These are phyloP conservation scores for Jaapia argillacea DNA, from an alignment of 768 basidiomycete species.

Conservation along the genomic window DNA sequence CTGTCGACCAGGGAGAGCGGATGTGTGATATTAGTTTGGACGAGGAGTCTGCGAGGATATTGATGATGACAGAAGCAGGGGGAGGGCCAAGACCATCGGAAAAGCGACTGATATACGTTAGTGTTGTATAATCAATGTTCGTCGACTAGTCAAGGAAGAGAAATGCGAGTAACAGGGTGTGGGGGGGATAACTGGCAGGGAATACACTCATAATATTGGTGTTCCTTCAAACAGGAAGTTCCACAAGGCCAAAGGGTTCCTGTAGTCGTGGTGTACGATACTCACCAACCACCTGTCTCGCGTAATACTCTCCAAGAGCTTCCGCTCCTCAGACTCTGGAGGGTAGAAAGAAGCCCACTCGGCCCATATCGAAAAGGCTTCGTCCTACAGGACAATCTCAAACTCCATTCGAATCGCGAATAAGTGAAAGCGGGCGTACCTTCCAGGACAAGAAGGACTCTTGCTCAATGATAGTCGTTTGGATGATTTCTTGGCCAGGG, in stretches of 20 bases:
- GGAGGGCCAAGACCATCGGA: no score
- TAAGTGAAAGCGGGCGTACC: constrained; percentile 33
- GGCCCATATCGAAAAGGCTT: constrained; percentile 92
- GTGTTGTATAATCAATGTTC: no score
- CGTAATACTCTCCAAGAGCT: constrained; percentile 61
- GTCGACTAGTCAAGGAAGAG: no score
- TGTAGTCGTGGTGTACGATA: constrained; percentile 91
- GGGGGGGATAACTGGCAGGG: no score
- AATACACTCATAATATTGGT: no score
- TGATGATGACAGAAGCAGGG: no score
- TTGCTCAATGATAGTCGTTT: constrained; percentile 93
- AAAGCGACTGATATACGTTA: no score
- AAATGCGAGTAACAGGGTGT: no score
- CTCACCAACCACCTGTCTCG: constrained; percentile 83
- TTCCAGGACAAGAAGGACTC: constrained; percentile 97
- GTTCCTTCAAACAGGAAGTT: constrained; percentile 63
- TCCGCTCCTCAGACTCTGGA: constrained; percentile 60
- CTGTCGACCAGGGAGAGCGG: no score
- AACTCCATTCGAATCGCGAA: no score
- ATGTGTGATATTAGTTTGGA: no score
- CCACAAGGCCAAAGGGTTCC: constrained; percentile 72
- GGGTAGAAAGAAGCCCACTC: constrained; percentile 90
- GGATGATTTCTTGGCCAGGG: constrained; percentile 90
- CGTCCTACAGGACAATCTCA: constrained; percentile 81
- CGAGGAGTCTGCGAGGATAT: no score